A percentile compares a stretch with the other conserved stretches of the same genome.
These are phyloP conservation scores for Aspergillus sclerotioniger DNA, from an alignment of 495 filamentous ascomycete species.

Conservation along the genomic window DNA sequence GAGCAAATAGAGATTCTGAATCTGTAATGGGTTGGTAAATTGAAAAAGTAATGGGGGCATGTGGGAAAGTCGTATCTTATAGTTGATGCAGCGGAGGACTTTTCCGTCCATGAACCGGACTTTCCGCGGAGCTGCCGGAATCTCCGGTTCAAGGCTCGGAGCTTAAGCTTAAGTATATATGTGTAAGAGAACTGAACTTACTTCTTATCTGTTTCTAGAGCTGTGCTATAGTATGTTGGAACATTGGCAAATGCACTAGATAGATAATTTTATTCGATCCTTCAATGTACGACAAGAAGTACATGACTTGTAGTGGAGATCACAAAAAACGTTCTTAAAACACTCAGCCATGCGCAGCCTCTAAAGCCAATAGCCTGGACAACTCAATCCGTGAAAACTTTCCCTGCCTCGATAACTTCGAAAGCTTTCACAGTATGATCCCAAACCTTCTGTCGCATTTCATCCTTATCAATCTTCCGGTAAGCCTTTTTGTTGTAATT, in stretches of 20 bases:
- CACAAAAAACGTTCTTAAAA: neutral
- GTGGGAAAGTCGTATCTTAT: neutral
- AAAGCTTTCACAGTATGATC: conserved; percentile 9
- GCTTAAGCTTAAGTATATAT: no score
- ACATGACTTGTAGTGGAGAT: neutral
- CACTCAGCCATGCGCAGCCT: neutral
- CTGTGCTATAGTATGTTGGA: no score
- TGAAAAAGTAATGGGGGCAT: neutral
- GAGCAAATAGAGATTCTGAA: neutral
- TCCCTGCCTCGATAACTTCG: conserved; percentile 1
- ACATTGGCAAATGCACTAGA: no score
- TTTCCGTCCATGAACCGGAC: neutral
- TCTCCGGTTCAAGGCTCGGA: neutral
- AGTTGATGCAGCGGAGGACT: neutral
- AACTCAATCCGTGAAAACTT: conserved; percentile 4
- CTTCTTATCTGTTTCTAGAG: no score
- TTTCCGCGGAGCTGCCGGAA: neutral
- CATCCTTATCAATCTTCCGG: conserved; percentile 1
- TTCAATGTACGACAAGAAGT: no score
- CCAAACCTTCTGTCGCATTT: conserved; percentile 6
- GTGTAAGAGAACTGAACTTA: no score
- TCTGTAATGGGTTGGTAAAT: neutral
- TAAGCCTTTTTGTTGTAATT: conserved; percentile 2
- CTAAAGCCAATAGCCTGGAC: neutral
- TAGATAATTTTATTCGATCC: no score